Base-by-base conservation (phyloP, 108 stramenopile species). In the Cyclotella sp. region DNA sequence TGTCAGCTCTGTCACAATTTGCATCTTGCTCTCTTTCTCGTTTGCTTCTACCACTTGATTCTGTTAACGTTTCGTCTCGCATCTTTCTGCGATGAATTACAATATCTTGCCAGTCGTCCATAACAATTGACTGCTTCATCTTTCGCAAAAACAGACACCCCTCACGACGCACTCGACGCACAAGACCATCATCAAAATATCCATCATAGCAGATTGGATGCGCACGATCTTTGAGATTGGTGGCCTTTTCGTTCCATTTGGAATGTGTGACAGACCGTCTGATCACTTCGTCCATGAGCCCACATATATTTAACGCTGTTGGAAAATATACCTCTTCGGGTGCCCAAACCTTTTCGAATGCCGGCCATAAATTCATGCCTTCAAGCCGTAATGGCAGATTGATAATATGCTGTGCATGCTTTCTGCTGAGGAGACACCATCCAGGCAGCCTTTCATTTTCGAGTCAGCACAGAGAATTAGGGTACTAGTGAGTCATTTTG, bases 281-380 rank as follows among this genome's bases (percentile, higher is more conserved):
- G 46, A 71, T 53, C 11, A 79, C 66, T 41, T 72, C 65, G 14
- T 82, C 59, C 61, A 87, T 65, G 22, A 63, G 51, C 14, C 86
- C 86, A 58, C 80, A 63, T 5, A 87, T 26, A 30, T 81, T 57
- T 44, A 87, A 53, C 0, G 70, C 76, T 29, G 86, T 87, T 0
- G 86, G 84, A 46, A 87, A 78, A 55, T 74, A 87, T n/a, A 87
- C 84, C 49, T 87, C 86, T 52, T 87, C 86, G 8, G 86, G 86
- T 14, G 86, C 86, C 86, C 86, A 87, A 14, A 84, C 84, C 13
- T 75, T 66, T 62, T 83, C 75, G 58, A 87, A 87, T 63, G 81
- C 77, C 15, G 86, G 86, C 77, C 77, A 87, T n/a, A 87, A 41
- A 43, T 85, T 84, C 77, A 79, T 69, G 9, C 75, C 70, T 46